These are phyloP conservation scores for Hymenoscyphus repandus DNA, from an alignment of 2,329 filamentous ascomycete species.

Conservation along the genomic window DNA sequence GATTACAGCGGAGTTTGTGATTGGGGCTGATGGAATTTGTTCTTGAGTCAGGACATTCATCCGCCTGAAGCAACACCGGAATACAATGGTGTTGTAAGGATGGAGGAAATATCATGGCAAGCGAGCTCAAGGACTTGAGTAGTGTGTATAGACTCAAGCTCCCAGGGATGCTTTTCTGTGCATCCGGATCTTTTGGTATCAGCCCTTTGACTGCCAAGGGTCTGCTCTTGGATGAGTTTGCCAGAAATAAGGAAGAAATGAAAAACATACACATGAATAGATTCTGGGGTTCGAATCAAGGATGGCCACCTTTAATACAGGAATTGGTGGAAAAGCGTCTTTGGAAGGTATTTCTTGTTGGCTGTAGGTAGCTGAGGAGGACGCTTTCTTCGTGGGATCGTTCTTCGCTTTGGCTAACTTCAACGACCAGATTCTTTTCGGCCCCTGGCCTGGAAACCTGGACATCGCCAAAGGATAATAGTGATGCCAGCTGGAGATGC, in stretches of 20 bases:
- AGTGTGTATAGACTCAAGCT: neutral
- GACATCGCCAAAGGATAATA: constrained; percentile 29
- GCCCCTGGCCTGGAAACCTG: constrained; percentile 35
- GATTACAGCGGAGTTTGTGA: neutral
- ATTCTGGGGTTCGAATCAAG: neutral
- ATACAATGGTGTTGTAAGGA: neutral
- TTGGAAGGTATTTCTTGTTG: neutral
- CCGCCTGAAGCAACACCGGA: neutral
- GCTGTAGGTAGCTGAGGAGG: neutral
- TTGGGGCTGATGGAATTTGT: neutral
- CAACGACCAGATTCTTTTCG: neutral
- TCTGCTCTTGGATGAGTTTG: neutral
- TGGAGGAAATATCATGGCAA: neutral
- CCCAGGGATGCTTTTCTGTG: constrained; percentile 6
- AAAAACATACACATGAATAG: neutral
- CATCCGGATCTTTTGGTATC: neutral
- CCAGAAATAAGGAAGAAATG: neutral
- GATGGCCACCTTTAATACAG: neutral
- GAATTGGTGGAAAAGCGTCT: neutral
- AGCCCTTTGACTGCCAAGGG: neutral
- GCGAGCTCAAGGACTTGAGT: neutral
- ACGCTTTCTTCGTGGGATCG: neutral
- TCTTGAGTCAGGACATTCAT: neutral
- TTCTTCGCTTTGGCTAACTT: neutral
- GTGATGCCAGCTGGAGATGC: constrained; percentile 42